Conservation (phyloP, 2,329 filamentous ascomycete genomes). For the Aaosphaeria arxii region DNA sequence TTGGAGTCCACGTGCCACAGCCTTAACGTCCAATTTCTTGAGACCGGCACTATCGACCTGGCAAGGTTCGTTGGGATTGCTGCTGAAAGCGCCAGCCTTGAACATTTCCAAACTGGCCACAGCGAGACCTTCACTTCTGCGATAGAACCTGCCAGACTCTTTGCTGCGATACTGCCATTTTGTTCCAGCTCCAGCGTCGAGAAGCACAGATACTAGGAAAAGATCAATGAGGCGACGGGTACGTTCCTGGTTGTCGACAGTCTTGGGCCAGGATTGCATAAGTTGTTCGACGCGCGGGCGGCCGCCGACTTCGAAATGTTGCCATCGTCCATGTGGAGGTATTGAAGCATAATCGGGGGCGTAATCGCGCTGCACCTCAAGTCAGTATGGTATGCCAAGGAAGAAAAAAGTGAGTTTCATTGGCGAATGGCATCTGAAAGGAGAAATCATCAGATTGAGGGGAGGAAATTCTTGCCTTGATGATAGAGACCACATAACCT, state of each 20-base stretch:
- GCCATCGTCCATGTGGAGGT: constrained; percentile 80
- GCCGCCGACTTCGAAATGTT: constrained; percentile 76
- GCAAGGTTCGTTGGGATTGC: constrained; percentile 73
- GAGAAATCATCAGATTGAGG: not conserved
- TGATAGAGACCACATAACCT: constrained; percentile 84
- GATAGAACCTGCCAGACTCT: constrained; percentile 79
- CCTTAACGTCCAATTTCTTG: constrained; percentile 68
- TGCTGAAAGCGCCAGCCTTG: constrained; percentile 85
- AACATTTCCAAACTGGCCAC: constrained; percentile 85
- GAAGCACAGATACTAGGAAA: constrained; percentile 74
- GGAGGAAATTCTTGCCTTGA: constrained; percentile 65
- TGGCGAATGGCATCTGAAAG: no score
- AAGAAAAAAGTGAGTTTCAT: not conserved
- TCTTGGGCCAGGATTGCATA: constrained; percentile 61
- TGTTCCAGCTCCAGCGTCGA: constrained; percentile 86
- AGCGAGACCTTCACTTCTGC: constrained; percentile 84
- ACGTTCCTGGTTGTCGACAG: constrained; percentile 68
- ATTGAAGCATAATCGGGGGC: constrained; percentile 68
- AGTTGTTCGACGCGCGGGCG: constrained; percentile 68
- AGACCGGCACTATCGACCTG: constrained; percentile 87
- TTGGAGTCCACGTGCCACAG: constrained; percentile 79
- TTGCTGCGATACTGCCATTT: constrained; percentile 91
- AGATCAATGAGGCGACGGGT: constrained; percentile 73
- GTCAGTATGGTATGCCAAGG: not conserved
- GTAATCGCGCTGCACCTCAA: constrained; percentile 59